Evolutionary conservation across 176 grass and related monocot genomes (phyloP), one percentile per base, ranked within the genome.

Genomic region (Hordeum marinum): DNA sequence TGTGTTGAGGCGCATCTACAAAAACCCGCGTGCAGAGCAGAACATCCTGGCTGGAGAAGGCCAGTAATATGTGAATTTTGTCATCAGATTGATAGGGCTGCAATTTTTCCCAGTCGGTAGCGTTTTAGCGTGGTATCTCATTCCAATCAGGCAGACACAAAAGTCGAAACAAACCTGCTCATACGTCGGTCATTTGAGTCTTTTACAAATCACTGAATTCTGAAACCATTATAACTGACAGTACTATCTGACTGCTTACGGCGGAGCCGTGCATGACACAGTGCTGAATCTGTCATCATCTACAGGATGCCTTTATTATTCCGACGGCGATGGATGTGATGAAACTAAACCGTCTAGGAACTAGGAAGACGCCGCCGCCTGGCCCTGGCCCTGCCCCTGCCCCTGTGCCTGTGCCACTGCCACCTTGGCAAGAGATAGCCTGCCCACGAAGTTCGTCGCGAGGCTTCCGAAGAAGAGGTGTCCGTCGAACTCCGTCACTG

Each of bases 401-500:
- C n/a, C n/a, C n/a, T n/a, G n/a, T n/a, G n/a, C n/a, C n/a, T 68
- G 45, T 46, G 70, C 8, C 11, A 8, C 26, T 48, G 77, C 11
- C 5, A 76, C n/a, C 83, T 60, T 82, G 32, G 75, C 75, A 66
- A 92, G 45, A 40, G 70, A 77, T 34, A 97, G 63, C 64, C 86
- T 97, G 8, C 90, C 95, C 4, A 97, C 5, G 46, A 97, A 97
- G 62, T 97, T 63, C 1, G 70, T 39, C 0, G 7, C 2, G 0
- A 94, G 82, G 82, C 82, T 94, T 4, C 95, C 92, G 0, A 97
- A 15, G 85, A 75, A 94, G 41, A 97, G 83, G 62, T 97, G 32
- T 3, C 84, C 92, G 31, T 91, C 39, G 67, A 69, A 91, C n/a
- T 97, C 95, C 55, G 85, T 48, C 8, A 81, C 92, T 0, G 95